These are phyloP conservation scores for Alternaria arborescens DNA, from an alignment of 2,329 filamentous ascomycete species.

Conservation along the genomic window DNA sequence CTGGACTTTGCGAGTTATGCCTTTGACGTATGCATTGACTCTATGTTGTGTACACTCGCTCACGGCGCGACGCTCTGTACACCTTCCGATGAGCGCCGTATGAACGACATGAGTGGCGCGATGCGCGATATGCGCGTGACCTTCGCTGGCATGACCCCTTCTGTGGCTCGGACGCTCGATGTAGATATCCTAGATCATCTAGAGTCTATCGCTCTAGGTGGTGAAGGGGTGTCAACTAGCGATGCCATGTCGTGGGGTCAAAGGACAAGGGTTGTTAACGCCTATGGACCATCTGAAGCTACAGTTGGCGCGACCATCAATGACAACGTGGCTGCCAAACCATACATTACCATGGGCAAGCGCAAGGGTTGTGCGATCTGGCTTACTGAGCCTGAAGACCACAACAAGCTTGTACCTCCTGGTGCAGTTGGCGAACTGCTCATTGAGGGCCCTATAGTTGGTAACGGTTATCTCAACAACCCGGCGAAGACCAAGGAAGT, in stretches of 20 bases:
- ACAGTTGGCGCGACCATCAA: constrained; percentile 49
- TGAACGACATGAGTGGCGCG: constrained; percentile 57
- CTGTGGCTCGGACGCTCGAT: constrained; percentile 48
- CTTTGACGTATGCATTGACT: constrained; percentile 50
- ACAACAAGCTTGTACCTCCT: constrained; percentile 48
- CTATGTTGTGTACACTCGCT: constrained; percentile 47
- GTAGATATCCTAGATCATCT: constrained; percentile 52
- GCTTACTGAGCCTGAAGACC: constrained; percentile 53
- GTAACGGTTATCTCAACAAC: constrained; percentile 50
- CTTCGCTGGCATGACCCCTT: constrained; percentile 49
- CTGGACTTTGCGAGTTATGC: constrained; percentile 50
- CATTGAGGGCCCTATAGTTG: constrained; percentile 65
- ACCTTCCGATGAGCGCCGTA: constrained; percentile 56
- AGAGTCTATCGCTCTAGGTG: constrained; percentile 55
- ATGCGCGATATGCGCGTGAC: constrained; percentile 49
- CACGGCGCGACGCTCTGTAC: constrained; percentile 49
- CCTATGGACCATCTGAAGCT: constrained; percentile 49
- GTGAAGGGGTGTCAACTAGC: constrained; percentile 47
- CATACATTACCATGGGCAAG: constrained; percentile 50
- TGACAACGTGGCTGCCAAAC: constrained; percentile 36
- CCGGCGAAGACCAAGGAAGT: constrained; percentile 48
- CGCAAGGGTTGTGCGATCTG: constrained; percentile 48
- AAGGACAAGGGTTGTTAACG: constrained; percentile 46
- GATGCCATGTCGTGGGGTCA: constrained; percentile 56
- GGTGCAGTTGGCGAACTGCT: constrained; percentile 63